Base-by-base conservation (phyloP, 805 yeast species). In the Myxozyma melibiosi region DNA sequence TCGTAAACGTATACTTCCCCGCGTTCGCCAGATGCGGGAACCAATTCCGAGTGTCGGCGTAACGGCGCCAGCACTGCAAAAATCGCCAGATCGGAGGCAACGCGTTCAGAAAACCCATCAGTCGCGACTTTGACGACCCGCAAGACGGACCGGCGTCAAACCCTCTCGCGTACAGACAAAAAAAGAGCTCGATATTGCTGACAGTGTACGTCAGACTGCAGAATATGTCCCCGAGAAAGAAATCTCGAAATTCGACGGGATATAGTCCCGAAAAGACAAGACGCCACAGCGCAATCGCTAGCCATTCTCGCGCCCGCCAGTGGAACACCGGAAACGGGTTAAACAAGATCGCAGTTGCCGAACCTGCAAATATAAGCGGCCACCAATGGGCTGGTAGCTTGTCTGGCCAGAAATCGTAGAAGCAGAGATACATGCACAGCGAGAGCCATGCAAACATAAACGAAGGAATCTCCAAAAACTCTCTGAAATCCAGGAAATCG, bases 11-110 rank as follows among this genome's bases (percentile, higher is more conserved):
- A 69, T 92, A 94, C 71, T 94, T 94, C 33, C 77, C 66, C 78
- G 89, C 89, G 67, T 94, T 94, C 4, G 96, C 92, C 56, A 92
- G 73, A 77, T 94, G 99, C 0, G 99, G 99, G 69, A 94, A 94
- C 88, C 91, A 86, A 67, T 91, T 97, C 1, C 95, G 92, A 0
- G 97, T 86, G 69, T 94, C 99, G 27, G 84, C 82, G 70, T 80
- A 94, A 79, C 99, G 95, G 66, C 99, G 77, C 33, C 86, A 70
- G 73, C 99, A 94, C 70, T 94, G 99, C 54, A 92, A 68, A 55
- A 88, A 82, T 73, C 99, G 86, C 90, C 96, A 90, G 41, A 88
- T 81, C 57, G 90, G 85, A 0, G 99, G 99, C 18, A 94, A 70
- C 7, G 96, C 79, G 31, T 90, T 79, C 63, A 92, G 78, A 62